A percentile compares a stretch with the other conserved stretches of the same genome.
Conservation (phyloP, 2,329 filamentous ascomycete genomes). For the Macrophomina tecta region DNA sequence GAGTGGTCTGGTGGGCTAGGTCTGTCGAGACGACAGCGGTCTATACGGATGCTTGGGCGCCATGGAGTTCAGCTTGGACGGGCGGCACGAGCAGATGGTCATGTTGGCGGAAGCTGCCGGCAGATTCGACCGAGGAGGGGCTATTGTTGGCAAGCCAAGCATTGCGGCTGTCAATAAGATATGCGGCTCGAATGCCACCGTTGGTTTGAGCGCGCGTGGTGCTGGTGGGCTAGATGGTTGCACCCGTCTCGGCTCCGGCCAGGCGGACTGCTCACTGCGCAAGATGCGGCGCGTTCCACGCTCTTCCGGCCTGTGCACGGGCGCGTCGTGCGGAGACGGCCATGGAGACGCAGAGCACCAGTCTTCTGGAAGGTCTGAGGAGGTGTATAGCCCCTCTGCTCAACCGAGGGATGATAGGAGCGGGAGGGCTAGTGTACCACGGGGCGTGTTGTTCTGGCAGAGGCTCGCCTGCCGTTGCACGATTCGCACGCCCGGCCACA, state of each 20-base stretch:
- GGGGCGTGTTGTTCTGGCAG: background rate
- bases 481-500: background rate
- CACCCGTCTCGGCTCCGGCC: background rate
- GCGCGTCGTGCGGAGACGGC: background rate
- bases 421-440: slow-evolving; percentile 1
- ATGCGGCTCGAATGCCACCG: slow-evolving; percentile 6
- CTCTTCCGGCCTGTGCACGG: background rate
- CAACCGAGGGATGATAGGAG: background rate
- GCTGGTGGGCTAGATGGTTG: background rate
- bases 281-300: background rate
- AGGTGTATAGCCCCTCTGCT: background rate
- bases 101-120: slow-evolving; percentile 6
- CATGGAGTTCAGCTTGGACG: slow-evolving; percentile 7
- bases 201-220: background rate
- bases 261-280: background rate
- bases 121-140: background rate
- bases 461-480: background rate
- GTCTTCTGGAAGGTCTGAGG: background rate
- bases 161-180: background rate
- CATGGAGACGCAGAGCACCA: background rate
- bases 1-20: background rate
- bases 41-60: background rate
- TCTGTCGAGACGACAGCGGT: background rate
- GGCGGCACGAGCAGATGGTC: background rate
- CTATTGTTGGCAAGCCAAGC: slow-evolving; percentile 16